Evolutionary conservation across 2,329 filamentous ascomycete species (phyloP).

Genomic region (Neophaeococcomyces aloes): DNA sequence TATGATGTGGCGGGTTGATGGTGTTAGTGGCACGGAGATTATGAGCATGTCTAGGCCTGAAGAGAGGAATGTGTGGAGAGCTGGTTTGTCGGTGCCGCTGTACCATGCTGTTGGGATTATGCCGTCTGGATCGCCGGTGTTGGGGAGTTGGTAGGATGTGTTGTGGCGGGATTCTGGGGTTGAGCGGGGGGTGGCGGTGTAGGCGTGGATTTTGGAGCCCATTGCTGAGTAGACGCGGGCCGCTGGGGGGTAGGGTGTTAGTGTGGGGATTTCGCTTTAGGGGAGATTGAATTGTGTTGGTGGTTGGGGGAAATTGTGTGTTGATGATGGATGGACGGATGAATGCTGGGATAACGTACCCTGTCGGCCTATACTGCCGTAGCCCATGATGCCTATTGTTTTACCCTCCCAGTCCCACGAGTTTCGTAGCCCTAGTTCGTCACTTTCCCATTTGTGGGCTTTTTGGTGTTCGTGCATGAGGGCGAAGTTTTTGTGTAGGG

Average conservation of each 20-base stretch:
- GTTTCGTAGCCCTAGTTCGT: slow-evolving; percentile 23
- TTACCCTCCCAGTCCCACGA: slow-evolving; percentile 46
- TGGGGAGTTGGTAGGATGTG: slow-evolving; percentile 55
- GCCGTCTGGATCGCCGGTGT: slow-evolving; percentile 52
- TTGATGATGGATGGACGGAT: background rate
- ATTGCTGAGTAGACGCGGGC: slow-evolving; percentile 51
- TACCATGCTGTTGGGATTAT: slow-evolving; percentile 47
- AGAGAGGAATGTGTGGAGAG: slow-evolving; percentile 43
- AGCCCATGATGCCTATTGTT: slow-evolving; percentile 50
- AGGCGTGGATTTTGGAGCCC: slow-evolving; percentile 64
- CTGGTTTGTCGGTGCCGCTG: slow-evolving; percentile 42
- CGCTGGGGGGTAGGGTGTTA: too few species aligned
- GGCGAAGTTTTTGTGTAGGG: slow-evolving; percentile 46
- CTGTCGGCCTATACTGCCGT: slow-evolving; percentile 53
- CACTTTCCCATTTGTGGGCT: slow-evolving; percentile 42
- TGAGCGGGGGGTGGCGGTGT: slow-evolving; percentile 58
- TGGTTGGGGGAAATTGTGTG: too few species aligned
- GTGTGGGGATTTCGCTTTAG: too few species aligned
- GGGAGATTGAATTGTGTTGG: too few species aligned
- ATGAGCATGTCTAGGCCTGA: slow-evolving; percentile 49
- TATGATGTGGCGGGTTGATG: slow-evolving; percentile 45
- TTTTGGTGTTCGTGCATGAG: slow-evolving; percentile 49
- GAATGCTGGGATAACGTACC: slow-evolving; percentile 28
- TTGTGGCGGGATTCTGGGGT: slow-evolving; percentile 57
- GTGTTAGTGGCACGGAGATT: slow-evolving; percentile 47